phyloP scores from a whole-genome alignment of 192 early-diverging fungal genomes.

The Borealophlyctis nickersoniae region DNA sequence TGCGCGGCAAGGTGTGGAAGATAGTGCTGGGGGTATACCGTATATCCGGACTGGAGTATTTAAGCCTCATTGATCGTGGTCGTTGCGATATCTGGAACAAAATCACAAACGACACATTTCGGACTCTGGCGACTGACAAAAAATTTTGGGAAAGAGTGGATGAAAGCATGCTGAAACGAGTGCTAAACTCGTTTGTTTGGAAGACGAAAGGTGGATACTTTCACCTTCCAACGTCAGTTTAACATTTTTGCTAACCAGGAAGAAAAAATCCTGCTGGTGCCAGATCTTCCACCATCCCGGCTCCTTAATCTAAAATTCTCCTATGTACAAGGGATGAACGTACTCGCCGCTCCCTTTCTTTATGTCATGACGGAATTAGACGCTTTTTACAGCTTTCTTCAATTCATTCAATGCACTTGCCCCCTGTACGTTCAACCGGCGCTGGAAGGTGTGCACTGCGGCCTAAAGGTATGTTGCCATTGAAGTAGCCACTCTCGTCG shows the following conservation, averaged over 20 bases:
- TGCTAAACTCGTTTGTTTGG: conserved; percentile 86
- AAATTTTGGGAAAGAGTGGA: conserved; percentile 69
- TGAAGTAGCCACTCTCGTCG: too few relatives aligned
- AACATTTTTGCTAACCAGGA: background rate
- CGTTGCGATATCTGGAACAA: conserved; percentile 72
- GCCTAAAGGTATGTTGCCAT: conserved; percentile 81
- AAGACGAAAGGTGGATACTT: conserved; percentile 67
- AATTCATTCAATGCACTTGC: conserved; percentile 82
- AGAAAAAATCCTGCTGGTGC: background rate
- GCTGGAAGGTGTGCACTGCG: conserved; percentile 86
- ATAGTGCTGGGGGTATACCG: conserved; percentile 68
- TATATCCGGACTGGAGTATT: conserved; percentile 69
- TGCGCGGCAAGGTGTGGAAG: conserved; percentile 71
- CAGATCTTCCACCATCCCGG: conserved; percentile 46
- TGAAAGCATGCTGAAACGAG: conserved; percentile 69
- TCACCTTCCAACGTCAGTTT: background rate
- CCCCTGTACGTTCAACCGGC: conserved; percentile 92
- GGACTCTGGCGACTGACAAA: conserved; percentile 77
- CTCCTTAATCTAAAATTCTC: conserved; percentile 56
- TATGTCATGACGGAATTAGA: conserved; percentile 90
- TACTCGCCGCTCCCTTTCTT: conserved; percentile 85
- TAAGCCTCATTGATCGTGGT: conserved; percentile 65
- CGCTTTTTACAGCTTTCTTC: conserved; percentile 82
- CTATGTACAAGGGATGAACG: conserved; percentile 97
- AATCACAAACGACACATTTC: conserved; percentile 87